Evolutionary conservation across 441 rosid genomes (phyloP).

Genomic region (Brassica hybrid): DNA sequence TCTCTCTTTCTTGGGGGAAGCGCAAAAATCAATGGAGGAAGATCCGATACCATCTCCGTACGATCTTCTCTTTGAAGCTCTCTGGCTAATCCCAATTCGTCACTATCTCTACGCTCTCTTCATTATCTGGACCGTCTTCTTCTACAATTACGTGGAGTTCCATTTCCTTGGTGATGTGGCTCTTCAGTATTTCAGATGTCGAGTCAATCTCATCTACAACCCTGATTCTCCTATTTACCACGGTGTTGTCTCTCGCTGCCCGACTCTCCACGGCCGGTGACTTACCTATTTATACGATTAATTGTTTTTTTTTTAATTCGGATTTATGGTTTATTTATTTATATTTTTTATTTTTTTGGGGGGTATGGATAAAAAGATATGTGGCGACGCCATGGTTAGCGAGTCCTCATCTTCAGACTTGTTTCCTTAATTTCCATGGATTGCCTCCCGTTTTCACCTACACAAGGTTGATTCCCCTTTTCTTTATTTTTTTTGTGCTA

Average conservation of each 20-base stretch:
- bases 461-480: conserved; percentile 51
- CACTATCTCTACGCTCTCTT: conserved; percentile 55
- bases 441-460: conserved; percentile 75
- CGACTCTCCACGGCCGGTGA: conserved; percentile 74
- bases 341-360: too few relatives aligned
- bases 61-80: conserved; percentile 48
- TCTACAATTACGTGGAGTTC: conserved; percentile 69
- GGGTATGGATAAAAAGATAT: conserved; percentile 48
- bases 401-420: conserved; percentile 84
- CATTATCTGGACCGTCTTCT: conserved; percentile 39
- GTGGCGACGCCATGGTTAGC: conserved; percentile 83
- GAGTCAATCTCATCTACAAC: conserved; percentile 53
- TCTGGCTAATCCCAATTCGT: conserved; percentile 53
- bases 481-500: background rate
- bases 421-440: conserved; percentile 70
- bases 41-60: conserved; percentile 45
- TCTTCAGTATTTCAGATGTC: conserved; percentile 52
- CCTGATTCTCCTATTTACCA: conserved; percentile 59
- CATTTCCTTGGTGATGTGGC: conserved; percentile 64
- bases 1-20: conserved; percentile 4
- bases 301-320: background rate
- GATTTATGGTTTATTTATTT: background rate
- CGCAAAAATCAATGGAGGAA: conserved; percentile 16
- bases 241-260: conserved; percentile 65
- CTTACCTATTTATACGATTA: background rate